Evolutionary conservation across 179 eudicot species (phyloP).

Genomic region (Spinacia oleracea): DNA sequence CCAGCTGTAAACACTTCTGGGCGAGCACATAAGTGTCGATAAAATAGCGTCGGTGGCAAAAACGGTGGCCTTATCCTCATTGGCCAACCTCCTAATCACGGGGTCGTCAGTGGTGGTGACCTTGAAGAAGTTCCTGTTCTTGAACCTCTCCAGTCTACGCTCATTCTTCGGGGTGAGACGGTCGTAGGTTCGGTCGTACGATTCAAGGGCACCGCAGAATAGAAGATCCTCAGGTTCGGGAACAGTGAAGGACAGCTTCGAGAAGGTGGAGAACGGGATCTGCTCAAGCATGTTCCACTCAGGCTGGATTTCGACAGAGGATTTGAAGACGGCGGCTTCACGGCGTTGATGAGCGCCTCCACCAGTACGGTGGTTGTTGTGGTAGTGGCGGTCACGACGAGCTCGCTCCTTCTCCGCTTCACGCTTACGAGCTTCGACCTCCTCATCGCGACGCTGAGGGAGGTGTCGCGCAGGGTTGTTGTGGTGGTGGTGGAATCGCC

Average conservation of each 20-base stretch:
- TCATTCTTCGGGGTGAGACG: slow-evolving; percentile 73
- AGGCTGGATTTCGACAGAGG: slow-evolving; percentile 90
- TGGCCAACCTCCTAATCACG: slow-evolving; percentile 74
- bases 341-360: slow-evolving; percentile 41
- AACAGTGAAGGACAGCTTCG: slow-evolving; percentile 69
- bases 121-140: slow-evolving; percentile 82
- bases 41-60: slow-evolving; percentile 84
- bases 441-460: slow-evolving; percentile 76
- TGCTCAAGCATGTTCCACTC: slow-evolving; percentile 99
- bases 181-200: slow-evolving; percentile 66
- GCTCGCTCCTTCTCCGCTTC: slow-evolving; percentile 90
- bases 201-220: slow-evolving; percentile 68
- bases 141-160: slow-evolving; percentile 73
- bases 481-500: slow-evolving; percentile 69
- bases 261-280: slow-evolving; percentile 85
- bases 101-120: slow-evolving; percentile 97
- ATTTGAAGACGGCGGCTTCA: slow-evolving; percentile 75
- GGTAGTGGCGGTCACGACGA: slow-evolving; percentile 68
- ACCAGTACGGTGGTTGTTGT: slow-evolving; percentile 57
- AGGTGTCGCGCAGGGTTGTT: slow-evolving; percentile 43
- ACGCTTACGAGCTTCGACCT: slow-evolving; percentile 74
- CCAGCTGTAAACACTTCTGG: slow-evolving; percentile 90
- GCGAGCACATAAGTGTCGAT: slow-evolving; percentile 80
- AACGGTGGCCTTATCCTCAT: slow-evolving; percentile 94
- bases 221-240: slow-evolving; percentile 84